These are phyloP conservation scores for Fraxinus anomala DNA, from an alignment of 257 asterid genomes.

Conservation along the genomic window DNA sequence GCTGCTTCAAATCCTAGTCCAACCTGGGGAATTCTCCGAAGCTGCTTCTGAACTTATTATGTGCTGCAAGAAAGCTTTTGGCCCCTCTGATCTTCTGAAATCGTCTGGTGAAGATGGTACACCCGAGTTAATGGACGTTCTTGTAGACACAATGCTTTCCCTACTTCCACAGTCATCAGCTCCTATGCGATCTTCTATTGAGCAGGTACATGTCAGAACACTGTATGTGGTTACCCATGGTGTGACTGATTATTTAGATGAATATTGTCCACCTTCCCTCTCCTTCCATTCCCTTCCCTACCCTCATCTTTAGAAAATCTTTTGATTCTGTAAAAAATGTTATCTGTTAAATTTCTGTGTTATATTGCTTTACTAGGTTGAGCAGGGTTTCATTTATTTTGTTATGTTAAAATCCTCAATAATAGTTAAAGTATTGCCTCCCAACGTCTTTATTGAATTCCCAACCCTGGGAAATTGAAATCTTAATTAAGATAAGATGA, in stretches of 20 bases:
- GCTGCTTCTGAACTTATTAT: slow-evolving; percentile 85
- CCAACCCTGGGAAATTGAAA: background rate
- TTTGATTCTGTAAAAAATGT: background rate
- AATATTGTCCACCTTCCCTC: slow-evolving; percentile 3
- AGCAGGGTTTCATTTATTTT: slow-evolving; percentile 7
- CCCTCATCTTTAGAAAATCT: background rate
- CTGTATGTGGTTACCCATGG: background rate
- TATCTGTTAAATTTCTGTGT: background rate
- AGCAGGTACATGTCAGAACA: slow-evolving; percentile 59
- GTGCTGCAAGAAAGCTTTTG: slow-evolving; percentile 83
- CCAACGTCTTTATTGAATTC: background rate
- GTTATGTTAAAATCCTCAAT: background rate
- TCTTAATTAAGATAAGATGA: background rate
- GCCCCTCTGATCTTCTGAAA: slow-evolving; percentile 57
- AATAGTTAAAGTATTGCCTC: background rate
- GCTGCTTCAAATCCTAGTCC: slow-evolving; percentile 87
- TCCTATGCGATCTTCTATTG: slow-evolving; percentile 86
- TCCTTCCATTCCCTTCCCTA: too few species aligned
- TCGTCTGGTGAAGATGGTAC: slow-evolving; percentile 72
- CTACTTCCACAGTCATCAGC: slow-evolving; percentile 90
- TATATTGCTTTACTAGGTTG: slow-evolving; percentile 5
- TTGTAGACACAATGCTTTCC: slow-evolving; percentile 94
- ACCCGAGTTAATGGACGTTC: slow-evolving; percentile 85
- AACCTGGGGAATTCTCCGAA: slow-evolving; percentile 83
- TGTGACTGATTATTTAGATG: slow-evolving; percentile 8